Conservation (phyloP, 768 basidiomycete genomes). For the Flagelloscypha sp. region DNA sequence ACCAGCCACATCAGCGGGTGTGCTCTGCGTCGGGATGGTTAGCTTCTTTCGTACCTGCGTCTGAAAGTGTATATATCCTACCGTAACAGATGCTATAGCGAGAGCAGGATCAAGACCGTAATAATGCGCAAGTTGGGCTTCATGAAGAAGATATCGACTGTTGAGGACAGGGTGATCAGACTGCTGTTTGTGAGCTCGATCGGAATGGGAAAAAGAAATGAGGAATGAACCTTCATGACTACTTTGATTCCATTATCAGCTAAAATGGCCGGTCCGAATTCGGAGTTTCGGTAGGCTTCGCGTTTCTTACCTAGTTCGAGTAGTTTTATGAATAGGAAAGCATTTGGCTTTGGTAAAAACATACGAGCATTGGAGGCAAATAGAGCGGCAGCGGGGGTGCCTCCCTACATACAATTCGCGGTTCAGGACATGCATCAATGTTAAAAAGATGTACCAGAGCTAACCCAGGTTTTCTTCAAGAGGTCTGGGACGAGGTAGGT, state of each 20-base stretch:
- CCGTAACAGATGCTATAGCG: slow-evolving; percentile 59
- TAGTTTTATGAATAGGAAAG: neutral
- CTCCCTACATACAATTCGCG: slow-evolving; percentile 31
- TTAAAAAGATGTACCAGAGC: neutral
- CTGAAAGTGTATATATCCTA: no score
- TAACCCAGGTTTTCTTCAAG: slow-evolving; percentile 61
- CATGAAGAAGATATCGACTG: slow-evolving; percentile 59
- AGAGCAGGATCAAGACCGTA: slow-evolving; percentile 52
- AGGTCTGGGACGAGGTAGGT: slow-evolving; percentile 82
- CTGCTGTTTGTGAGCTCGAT: slow-evolving; percentile 18
- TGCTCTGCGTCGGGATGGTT: no score
- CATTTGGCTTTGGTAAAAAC: neutral
- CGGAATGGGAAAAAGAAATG: neutral
- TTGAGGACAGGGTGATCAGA: slow-evolving; percentile 53
- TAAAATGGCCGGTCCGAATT: slow-evolving; percentile 37
- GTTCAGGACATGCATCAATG: neutral
- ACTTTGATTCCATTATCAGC: slow-evolving; percentile 49
- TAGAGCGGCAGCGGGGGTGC: slow-evolving; percentile 66
- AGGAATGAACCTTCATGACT: slow-evolving; percentile 44
- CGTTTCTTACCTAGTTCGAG: slow-evolving; percentile 33
- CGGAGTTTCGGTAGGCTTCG: slow-evolving; percentile 56
- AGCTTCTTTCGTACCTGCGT: no score
- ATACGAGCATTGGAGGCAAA: slow-evolving; percentile 67
- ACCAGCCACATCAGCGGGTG: slow-evolving; percentile 59
- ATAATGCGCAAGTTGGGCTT: slow-evolving; percentile 65